phyloP scores from a whole-genome alignment of 441 rosid genomes.

The Pelargonium australe region DNA sequence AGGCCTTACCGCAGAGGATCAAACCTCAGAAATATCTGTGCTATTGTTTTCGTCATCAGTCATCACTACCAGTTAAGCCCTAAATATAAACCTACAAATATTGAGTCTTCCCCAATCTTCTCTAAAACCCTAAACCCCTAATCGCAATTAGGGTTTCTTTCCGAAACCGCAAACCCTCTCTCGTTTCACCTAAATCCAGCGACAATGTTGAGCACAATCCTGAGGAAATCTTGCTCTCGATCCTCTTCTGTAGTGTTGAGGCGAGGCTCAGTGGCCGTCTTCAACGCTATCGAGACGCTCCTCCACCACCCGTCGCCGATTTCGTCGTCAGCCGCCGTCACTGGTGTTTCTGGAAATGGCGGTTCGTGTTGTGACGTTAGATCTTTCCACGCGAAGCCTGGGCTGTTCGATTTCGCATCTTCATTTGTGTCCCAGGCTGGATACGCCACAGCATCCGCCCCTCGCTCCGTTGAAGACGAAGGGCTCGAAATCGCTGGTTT shows the following conservation, averaged over 20 bases:
- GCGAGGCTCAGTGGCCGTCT: constrained; percentile 2
- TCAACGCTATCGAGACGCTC: neutral
- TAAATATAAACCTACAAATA: too few species aligned
- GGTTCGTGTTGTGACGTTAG: neutral
- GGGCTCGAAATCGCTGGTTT: constrained; percentile 4
- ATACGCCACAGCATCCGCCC: neutral
- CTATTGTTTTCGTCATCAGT: neutral
- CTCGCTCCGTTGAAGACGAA: neutral
- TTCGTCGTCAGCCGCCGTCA: neutral
- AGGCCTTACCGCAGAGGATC: neutral
- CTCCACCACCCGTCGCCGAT: neutral
- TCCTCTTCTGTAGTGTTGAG: neutral
- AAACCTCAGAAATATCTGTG: neutral
- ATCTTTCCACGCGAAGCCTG: neutral
- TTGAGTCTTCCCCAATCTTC: neutral
- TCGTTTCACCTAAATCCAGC: neutral
- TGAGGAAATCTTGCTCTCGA: neutral
- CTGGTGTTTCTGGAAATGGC: neutral
- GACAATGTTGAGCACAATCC: constrained; percentile 1
- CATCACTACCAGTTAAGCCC: neutral
- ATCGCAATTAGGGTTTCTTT: neutral
- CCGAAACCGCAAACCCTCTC: neutral
- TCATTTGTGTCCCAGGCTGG: constrained; percentile 2
- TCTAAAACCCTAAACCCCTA: neutral
- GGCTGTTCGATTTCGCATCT: neutral